phyloP scores from a whole-genome alignment of 257 asterid species.

The Galeopsis tetrahit region DNA sequence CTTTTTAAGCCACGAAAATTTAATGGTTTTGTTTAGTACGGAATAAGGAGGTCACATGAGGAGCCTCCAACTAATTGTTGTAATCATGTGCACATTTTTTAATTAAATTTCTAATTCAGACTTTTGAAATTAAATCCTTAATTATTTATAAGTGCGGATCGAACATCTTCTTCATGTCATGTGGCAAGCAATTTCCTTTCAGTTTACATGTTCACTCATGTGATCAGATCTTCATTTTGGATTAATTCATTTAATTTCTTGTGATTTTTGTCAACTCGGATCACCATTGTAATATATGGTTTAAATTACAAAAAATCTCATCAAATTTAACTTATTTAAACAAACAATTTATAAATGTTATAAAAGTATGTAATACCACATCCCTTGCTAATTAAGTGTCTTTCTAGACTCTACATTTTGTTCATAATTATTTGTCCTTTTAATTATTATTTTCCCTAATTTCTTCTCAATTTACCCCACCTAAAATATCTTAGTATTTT shows the following conservation, averaged over 20 bases:
- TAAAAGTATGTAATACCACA: too few relatives aligned
- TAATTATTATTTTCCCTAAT: too few relatives aligned
- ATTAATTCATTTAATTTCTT: neutral
- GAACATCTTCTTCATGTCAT: conserved; percentile 28
- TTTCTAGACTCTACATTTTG: too few relatives aligned
- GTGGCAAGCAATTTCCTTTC: conserved; percentile 37
- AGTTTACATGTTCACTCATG: conserved; percentile 43
- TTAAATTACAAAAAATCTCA: too few relatives aligned
- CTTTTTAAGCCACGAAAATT: conserved; percentile 38
- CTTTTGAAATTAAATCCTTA: neutral
- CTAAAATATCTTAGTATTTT: too few relatives aligned
- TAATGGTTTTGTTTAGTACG: conserved; percentile 18
- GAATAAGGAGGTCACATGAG: conserved; percentile 51
- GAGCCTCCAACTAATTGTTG: conserved; percentile 16
- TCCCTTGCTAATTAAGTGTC: too few relatives aligned
- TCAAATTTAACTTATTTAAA: too few relatives aligned
- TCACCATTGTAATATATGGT: too few relatives aligned
- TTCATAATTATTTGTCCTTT: too few relatives aligned
- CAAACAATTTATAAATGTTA: too few relatives aligned
- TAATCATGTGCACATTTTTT: conserved; percentile 30
- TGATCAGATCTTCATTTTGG: conserved; percentile 33
- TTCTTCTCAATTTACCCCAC: too few relatives aligned
- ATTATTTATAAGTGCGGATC: conserved; percentile 21
- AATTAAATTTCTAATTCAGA: neutral
- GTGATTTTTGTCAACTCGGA: neutral